Conservation (phyloP, 164 flowering plant species). For the Vitis vinifera region ASM3070453v1 NC_081820.1:19650501-19651000, state of each 20-base stretch:
- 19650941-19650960: no score
- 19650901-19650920: not conserved
- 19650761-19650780: constrained; percentile 1
- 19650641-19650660: no score
- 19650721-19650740: not conserved
- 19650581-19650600: no score
- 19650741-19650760: not conserved
- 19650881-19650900: not conserved
- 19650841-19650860: constrained; percentile 8
- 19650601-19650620: constrained; percentile 3
- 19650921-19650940: no score
- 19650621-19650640: no score
- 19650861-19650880: constrained; percentile 6
- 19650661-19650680: no score
- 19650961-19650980: no score
- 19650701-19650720: constrained; percentile 1
- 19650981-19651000: no score
- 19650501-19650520: not conserved
- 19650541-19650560: constrained; percentile 11
- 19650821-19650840: constrained; percentile 8
- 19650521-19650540: constrained; percentile 5
- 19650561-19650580: not conserved
- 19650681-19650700: no score
- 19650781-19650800: not conserved
- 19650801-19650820: constrained; percentile 4